phyloP scores from a whole-genome alignment of 2,329 filamentous ascomycete genomes.

The Epichloe coenophiala region DNA sequence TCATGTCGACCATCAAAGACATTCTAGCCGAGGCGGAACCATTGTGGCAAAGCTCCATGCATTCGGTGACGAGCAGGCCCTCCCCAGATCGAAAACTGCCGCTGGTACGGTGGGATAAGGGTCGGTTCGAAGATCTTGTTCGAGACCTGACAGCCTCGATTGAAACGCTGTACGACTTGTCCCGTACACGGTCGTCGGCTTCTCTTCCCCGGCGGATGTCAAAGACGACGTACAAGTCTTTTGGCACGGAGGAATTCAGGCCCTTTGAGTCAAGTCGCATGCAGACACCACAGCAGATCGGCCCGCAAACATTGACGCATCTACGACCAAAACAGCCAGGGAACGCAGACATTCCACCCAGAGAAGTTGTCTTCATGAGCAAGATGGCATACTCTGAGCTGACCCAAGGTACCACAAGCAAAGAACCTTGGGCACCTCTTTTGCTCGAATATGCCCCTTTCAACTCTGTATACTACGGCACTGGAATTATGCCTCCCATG shows the following conservation, averaged over 20 bases:
- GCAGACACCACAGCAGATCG: constrained; percentile 46
- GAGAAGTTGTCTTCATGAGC: constrained; percentile 36
- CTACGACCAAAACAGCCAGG: constrained; percentile 28
- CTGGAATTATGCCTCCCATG: constrained; percentile 51
- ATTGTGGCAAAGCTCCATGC: constrained; percentile 50
- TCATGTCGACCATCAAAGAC: constrained; percentile 70
- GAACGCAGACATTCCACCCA: constrained; percentile 16
- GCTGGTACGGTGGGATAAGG: constrained; percentile 52
- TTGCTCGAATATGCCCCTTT: constrained; percentile 60
- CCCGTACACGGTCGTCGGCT: constrained; percentile 44
- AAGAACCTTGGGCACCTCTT: constrained; percentile 39
- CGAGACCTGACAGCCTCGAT: constrained; percentile 64
- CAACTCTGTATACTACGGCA: constrained; percentile 46
- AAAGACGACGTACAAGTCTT: constrained; percentile 22
- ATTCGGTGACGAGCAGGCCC: constrained; percentile 24
- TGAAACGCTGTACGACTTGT: constrained; percentile 67
- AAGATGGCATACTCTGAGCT: constrained; percentile 38
- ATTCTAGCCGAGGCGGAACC: constrained; percentile 64
- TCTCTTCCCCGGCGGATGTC: constrained; percentile 18
- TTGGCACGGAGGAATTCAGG: constrained; percentile 29
- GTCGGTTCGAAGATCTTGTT: constrained; percentile 62
- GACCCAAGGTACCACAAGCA: constrained; percentile 25
- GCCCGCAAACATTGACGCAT: constrained; percentile 38
- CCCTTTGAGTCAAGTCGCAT: constrained; percentile 47
- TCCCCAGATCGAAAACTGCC: constrained; percentile 40